Conservation (phyloP, 805 yeast species). For the Starmerella sp. region DNA sequence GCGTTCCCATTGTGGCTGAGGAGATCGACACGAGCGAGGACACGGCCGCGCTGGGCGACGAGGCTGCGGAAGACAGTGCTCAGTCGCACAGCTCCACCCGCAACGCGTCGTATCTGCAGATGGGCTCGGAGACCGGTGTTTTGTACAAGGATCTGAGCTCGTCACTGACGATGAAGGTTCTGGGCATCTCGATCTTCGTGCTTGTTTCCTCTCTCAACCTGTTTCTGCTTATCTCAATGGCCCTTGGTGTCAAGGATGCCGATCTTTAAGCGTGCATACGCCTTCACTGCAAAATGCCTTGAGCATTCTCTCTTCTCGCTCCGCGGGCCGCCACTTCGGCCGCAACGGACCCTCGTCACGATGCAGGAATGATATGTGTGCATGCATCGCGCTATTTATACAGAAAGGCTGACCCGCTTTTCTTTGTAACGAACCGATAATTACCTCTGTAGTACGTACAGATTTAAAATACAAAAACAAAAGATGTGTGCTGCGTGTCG, state of each 20-base stretch:
- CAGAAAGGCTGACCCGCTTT: not conserved
- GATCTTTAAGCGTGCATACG: conserved; percentile 1
- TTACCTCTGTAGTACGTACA: not conserved
- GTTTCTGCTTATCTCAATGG: conserved; percentile 41
- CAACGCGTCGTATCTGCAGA: conserved; percentile 9
- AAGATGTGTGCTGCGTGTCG: not conserved
- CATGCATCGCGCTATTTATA: conserved; percentile 3
- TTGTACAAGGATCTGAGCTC: conserved; percentile 57
- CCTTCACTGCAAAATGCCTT: not conserved
- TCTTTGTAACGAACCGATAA: not conserved
- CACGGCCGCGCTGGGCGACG: not conserved
- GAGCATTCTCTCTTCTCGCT: not conserved
- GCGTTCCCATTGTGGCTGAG: conserved; percentile 26
- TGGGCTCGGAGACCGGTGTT: conserved; percentile 25
- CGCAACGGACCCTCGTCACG: not conserved
- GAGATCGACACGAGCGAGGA: not conserved
- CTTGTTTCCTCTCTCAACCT: conserved; percentile 60
- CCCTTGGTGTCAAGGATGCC: conserved; percentile 18
- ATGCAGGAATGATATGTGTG: not conserved
- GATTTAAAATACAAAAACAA: not conserved
- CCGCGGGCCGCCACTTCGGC: not conserved
- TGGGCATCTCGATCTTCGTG: conserved; percentile 56
- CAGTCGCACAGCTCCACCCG: not conserved
- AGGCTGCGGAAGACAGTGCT: not conserved
- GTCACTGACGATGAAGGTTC: conserved; percentile 40